These are phyloP conservation scores for Paspalum vaginatum DNA, from an alignment of 176 grass and related monocot genomes.

Conservation along the genomic window DNA sequence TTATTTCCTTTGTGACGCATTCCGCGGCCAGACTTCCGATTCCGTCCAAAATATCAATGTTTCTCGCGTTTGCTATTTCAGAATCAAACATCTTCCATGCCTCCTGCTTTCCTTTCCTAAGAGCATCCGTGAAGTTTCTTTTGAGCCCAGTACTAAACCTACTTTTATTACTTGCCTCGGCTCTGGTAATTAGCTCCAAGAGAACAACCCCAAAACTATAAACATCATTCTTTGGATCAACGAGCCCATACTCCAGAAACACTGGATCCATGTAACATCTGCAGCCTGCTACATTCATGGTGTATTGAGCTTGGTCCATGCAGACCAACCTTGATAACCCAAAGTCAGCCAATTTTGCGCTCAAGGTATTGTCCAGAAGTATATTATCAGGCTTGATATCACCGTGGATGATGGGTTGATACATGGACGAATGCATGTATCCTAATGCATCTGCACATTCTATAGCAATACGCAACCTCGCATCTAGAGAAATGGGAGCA, in stretches of 20 bases:
- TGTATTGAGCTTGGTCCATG: not conserved
- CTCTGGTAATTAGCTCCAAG: not conserved
- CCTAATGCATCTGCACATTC: constrained; percentile 19
- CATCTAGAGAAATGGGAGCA: constrained; percentile 5
- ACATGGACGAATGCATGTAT: constrained; percentile 24
- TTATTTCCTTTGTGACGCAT: not conserved
- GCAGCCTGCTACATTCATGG: not conserved
- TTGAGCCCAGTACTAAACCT: not conserved
- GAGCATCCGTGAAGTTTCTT: not conserved
- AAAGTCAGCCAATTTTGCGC: not conserved
- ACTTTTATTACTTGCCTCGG: not conserved
- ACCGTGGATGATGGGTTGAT: constrained; percentile 1
- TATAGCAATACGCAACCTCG: not conserved
- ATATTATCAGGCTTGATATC: constrained; percentile 29
- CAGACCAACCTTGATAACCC: constrained; percentile 8
- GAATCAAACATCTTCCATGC: not conserved
- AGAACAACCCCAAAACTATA: constrained; percentile 5
- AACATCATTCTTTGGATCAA: not conserved
- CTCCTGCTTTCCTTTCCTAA: not conserved
- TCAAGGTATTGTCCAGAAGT: not conserved
- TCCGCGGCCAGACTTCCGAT: constrained; percentile 1
- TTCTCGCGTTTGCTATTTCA: not conserved
- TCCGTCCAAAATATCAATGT: not conserved
- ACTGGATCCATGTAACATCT: constrained; percentile 1
- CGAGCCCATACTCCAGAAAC: not conserved